Evolutionary conservation across 1,139 yeast genomes (phyloP).

Genomic region (Saccharomyces hybrid): DNA sequence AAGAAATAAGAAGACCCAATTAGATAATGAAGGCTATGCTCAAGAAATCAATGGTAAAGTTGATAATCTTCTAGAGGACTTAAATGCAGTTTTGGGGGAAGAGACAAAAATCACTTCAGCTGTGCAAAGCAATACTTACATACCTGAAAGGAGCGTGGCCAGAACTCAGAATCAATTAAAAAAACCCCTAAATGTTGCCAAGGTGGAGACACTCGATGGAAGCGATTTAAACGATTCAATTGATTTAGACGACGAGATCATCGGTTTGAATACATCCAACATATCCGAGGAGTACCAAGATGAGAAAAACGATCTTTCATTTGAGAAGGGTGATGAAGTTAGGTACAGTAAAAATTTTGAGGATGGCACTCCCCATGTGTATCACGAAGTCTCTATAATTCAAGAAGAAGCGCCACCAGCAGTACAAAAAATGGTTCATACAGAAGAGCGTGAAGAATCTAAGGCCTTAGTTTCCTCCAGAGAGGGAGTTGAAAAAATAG

Average conservation of each 20-base stretch:
- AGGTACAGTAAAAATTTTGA: slow-evolving; percentile 22
- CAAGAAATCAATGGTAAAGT: background rate
- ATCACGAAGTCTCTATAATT: slow-evolving; percentile 29
- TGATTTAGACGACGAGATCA: background rate
- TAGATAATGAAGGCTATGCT: background rate
- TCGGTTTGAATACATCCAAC: slow-evolving; percentile 8
- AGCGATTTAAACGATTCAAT: background rate
- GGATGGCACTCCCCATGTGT: slow-evolving; percentile 15
- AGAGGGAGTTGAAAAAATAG: background rate
- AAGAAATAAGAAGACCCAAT: background rate
- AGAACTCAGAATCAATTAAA: background rate
- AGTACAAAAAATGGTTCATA: background rate
- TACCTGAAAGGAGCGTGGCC: slow-evolving; percentile 2
- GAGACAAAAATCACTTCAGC: background rate
- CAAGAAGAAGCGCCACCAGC: slow-evolving; percentile 23
- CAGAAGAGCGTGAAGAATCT: background rate
- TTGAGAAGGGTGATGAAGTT: slow-evolving; percentile 27
- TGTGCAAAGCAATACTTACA: background rate
- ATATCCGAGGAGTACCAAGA: background rate
- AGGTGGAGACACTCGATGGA: slow-evolving; percentile 2
- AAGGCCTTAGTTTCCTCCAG: background rate
- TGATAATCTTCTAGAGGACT: slow-evolving; percentile 19
- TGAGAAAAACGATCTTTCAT: slow-evolving; percentile 17
- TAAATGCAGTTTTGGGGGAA: slow-evolving; percentile 18
- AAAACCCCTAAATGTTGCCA: slow-evolving; percentile 2